A percentile compares a stretch with the other conserved stretches of the same genome.
These are phyloP conservation scores for Ustilago hordei DNA, from an alignment of 1,284 basidiomycete species.

Conservation along the genomic window DNA sequence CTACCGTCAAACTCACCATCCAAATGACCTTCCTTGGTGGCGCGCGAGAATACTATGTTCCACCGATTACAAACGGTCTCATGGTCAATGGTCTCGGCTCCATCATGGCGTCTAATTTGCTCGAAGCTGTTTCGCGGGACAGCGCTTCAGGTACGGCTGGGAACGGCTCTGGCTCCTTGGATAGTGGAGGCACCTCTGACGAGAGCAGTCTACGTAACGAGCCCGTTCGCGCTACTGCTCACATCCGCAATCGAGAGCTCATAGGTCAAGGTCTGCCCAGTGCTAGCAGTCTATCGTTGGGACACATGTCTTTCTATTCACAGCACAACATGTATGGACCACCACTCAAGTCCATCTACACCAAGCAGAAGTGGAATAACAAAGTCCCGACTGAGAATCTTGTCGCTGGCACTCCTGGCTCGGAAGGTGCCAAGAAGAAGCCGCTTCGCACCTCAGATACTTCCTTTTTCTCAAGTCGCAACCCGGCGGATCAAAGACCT, in stretches of 20 bases:
- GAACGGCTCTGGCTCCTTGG: conserved; percentile 11
- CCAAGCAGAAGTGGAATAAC: conserved; percentile 37
- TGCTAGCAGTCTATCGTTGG: conserved; percentile 39
- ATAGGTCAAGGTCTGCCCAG: conserved; percentile 30
- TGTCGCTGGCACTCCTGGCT: conserved; percentile 15
- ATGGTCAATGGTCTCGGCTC: conserved; percentile 42
- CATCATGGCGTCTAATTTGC: conserved; percentile 25
- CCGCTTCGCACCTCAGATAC: conserved; percentile 12
- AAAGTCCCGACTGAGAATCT: conserved; percentile 48
- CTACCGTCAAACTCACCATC: conserved; percentile 78
- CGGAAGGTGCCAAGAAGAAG: conserved; percentile 21
- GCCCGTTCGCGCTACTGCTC: conserved; percentile 21
- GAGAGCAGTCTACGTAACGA: conserved; percentile 40
- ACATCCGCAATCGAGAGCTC: conserved; percentile 23
- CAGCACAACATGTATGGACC: conserved; percentile 37
- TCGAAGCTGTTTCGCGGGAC: conserved; percentile 16
- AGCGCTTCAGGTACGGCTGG: not conserved
- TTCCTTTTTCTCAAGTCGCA: conserved; percentile 27
- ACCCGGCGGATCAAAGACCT: conserved; percentile 48
- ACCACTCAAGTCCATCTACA: conserved; percentile 35
- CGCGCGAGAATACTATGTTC: conserved; percentile 75
- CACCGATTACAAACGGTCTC: conserved; percentile 59
- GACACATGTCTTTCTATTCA: conserved; percentile 21
- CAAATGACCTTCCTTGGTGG: conserved; percentile 76
- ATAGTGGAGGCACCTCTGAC: conserved; percentile 29